phyloP scores from a whole-genome alignment of 768 basidiomycete species.

The Pulveroboletus ravenelii region DNA sequence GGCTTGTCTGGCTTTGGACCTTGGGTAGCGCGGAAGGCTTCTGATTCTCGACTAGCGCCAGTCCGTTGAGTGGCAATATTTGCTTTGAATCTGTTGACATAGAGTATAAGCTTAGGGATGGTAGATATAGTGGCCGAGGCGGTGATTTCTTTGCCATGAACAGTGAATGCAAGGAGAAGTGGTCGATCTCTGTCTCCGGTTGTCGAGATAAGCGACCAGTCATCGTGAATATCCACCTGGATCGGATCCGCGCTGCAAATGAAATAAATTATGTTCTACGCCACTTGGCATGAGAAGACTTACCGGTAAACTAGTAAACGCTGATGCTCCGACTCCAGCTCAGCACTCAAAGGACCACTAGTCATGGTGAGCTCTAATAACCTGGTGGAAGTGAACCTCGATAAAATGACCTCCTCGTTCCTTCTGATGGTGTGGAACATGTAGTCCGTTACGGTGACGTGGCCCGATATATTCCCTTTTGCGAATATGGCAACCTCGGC shows the following conservation, averaged over 20 bases:
- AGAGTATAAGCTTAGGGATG: conserved; percentile 70
- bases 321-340: conserved; percentile 74
- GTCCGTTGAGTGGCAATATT: conserved; percentile 70
- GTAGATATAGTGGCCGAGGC: conserved; percentile 69
- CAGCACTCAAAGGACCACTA: conserved; percentile 60
- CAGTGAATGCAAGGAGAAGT: conserved; percentile 68
- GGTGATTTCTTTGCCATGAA: conserved; percentile 64
- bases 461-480: conserved; percentile 67
- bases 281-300: conserved; percentile 17
- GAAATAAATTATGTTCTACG: conserved; percentile 1
- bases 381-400: conserved; percentile 35
- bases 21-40: conserved; percentile 69
- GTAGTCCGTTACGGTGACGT: conserved; percentile 60
- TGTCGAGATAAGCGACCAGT: conserved; percentile 61
- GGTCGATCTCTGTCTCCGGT: conserved; percentile 43
- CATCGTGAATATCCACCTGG: conserved; percentile 68
- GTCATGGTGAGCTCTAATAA: conserved; percentile 75
- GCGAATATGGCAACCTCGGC: conserved; percentile 51
- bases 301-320: conserved; percentile 73
- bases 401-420: conserved; percentile 37
- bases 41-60: conserved; percentile 75
- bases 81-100: conserved; percentile 67
- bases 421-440: conserved; percentile 71
- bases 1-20: conserved; percentile 74
- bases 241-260: conserved; percentile 68